These are phyloP conservation scores for Syzygium malaccense DNA, from an alignment of 441 rosid genomes.

Conservation along the genomic window DNA sequence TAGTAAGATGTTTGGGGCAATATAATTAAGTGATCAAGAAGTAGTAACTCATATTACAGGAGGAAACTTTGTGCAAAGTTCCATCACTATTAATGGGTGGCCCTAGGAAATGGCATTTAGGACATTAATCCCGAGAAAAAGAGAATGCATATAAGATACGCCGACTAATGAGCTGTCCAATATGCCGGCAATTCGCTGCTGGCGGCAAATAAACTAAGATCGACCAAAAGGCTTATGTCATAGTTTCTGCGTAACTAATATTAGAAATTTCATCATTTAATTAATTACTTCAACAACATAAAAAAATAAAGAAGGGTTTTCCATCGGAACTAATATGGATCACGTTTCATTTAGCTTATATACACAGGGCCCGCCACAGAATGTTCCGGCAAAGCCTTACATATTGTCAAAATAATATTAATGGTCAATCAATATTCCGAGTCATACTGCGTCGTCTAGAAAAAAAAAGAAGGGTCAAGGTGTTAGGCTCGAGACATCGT, in stretches of 20 bases:
- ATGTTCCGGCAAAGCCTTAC: not conserved
- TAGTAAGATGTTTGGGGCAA: not conserved
- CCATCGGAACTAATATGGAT: not conserved
- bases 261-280: not conserved
- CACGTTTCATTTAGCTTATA: not conserved
- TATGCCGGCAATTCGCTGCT: not conserved
- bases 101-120: not conserved
- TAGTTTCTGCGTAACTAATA: not conserved
- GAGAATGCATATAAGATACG: not conserved
- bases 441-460: not conserved
- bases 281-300: not conserved
- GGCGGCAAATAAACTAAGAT: not conserved
- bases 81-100: not conserved
- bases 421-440: not conserved
- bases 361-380: not conserved
- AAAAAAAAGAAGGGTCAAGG: not conserved
- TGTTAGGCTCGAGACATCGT: not conserved
- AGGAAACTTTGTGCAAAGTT: not conserved
- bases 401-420: not conserved
- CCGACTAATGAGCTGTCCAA: not conserved
- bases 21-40: conserved; percentile 4
- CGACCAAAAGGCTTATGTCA: not conserved
- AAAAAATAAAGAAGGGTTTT: not conserved
- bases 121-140: too few species aligned
- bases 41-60: conserved; percentile 10